Base-by-base conservation (phyloP, 2,329 filamentous ascomycete species). In the Paramyrothecium roridum region DNA sequence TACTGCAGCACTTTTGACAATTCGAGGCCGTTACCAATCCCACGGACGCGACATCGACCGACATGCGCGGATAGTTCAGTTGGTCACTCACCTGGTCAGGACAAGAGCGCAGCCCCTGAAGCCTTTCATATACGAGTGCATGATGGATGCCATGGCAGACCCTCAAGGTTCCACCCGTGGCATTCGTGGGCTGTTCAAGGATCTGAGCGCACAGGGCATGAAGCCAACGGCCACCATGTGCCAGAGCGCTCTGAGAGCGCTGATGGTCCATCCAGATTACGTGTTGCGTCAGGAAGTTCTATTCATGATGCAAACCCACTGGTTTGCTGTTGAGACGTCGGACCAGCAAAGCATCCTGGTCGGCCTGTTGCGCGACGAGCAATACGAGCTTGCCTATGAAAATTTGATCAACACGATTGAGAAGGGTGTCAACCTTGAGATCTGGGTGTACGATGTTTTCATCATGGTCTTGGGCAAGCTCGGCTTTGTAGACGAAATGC, bases 231-330 rank as follows among this genome's bases (percentile, higher is more conserved):
- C 80, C 1, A 78, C 79, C 3, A 80, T 89, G 2, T 93, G 90
- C 64, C 87, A 93, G 69, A 84, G 84, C 58, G 84, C 88, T 2
- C 74, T 97, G 20, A 59, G 89, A 78, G 87, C 83, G 6, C 78
- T 97, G 22, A 84, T 90, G 1, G 83, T 95, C 10, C 95, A 98
- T 68, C 91, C 93, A 0, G 90, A 98, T 70, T 93, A 96, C 63
- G 62, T 91, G 7, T 75, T 95, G 22, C 86, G 92, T 37, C 81
- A 83, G 53, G 80, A 87, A 37, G 80, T 96, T 3, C 75, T 97
- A 43, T 75, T 83, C 54, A 86, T 87, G 54, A 91, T 95, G 88
- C 84, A 84, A 64, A 79, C 84, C 54, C 80, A 84, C 59, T 96
- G 91, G 89, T 67, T 70, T 50, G 58, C 64, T 2, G 60, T 70